phyloP scores from a whole-genome alignment of 495 filamentous ascomycete genomes.

The Lepraria neglecta region DNA sequence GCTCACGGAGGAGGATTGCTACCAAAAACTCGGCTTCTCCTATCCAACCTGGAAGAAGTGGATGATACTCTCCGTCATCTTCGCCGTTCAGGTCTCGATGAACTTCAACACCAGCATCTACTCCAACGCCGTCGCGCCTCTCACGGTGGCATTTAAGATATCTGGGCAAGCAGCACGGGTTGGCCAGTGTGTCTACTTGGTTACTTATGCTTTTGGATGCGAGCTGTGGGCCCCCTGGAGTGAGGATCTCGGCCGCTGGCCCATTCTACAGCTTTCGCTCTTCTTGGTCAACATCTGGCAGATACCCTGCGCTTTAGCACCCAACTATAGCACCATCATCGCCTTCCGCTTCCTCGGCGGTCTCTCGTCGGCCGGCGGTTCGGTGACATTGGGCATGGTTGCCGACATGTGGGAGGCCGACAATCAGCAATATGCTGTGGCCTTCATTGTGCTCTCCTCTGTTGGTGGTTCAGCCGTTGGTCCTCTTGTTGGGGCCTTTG shows the following conservation, averaged over 20 bases:
- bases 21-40: constrained; percentile 49
- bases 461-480: constrained; percentile 58
- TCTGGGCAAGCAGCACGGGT: constrained; percentile 46
- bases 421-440: constrained; percentile 55
- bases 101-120: constrained; percentile 55
- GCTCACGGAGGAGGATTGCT: constrained; percentile 52
- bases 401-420: constrained; percentile 57
- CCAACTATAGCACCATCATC: constrained; percentile 51
- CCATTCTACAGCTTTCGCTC: constrained; percentile 50
- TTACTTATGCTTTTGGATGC: constrained; percentile 59
- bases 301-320: constrained; percentile 47
- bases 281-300: constrained; percentile 57
- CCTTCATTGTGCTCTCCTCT: constrained; percentile 57
- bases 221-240: constrained; percentile 64
- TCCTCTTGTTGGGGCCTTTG: constrained; percentile 55
- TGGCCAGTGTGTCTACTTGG: constrained; percentile 53
- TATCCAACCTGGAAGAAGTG: constrained; percentile 51
- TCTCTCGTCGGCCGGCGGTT: constrained; percentile 55
- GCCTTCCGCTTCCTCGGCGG: constrained; percentile 52
- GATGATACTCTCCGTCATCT: constrained; percentile 55
- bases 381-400: constrained; percentile 59
- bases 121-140: constrained; percentile 46
- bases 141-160: constrained; percentile 44
- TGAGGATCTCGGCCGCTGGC: constrained; percentile 56
- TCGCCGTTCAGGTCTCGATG: constrained; percentile 53